Evolutionary conservation across 768 basidiomycete species (phyloP).

Genomic region (Postia placenta): DNA sequence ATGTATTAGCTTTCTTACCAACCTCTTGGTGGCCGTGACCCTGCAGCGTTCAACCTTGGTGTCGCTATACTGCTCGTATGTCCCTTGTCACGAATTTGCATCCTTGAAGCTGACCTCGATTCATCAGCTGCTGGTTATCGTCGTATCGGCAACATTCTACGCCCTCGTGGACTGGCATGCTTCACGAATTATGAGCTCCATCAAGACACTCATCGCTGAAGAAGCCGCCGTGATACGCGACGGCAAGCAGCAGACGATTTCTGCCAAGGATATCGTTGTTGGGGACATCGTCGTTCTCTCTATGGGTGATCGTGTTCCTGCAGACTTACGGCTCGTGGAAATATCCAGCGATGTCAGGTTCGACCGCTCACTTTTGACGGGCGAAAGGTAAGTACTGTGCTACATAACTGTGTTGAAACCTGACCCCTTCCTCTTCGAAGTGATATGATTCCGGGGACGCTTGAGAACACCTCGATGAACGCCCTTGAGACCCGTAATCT

Average conservation of each 20-base stretch:
- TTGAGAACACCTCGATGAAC: constrained; percentile 29
- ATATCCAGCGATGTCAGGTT: constrained; percentile 55
- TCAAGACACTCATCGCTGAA: constrained; percentile 60
- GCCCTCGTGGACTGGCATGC: constrained; percentile 53
- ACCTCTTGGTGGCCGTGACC: constrained; percentile 51
- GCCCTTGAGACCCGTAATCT: constrained; percentile 47
- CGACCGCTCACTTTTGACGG: constrained; percentile 62
- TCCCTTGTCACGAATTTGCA: constrained; percentile 31
- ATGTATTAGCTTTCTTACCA: constrained; percentile 39
- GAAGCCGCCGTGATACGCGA: constrained; percentile 60
- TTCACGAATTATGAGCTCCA: constrained; percentile 52
- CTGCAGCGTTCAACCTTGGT: constrained; percentile 50
- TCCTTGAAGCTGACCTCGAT: constrained; percentile 29
- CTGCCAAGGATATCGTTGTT: constrained; percentile 52
- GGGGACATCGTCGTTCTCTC: constrained; percentile 61
- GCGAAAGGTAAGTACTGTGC: constrained; percentile 42
- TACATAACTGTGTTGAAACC: constrained; percentile 21
- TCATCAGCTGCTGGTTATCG: constrained; percentile 34
- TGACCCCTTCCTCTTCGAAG: constrained; percentile 26
- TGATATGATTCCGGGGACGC: constrained; percentile 38
- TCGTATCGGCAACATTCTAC: constrained; percentile 39
- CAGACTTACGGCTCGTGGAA: constrained; percentile 60
- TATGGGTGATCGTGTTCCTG: constrained; percentile 66
- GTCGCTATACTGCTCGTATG: constrained; percentile 49
- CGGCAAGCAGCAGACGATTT: constrained; percentile 35